Evolutionary conservation across 352 stramenopile species (phyloP).

Genomic region (Pythium biforme): DNA sequence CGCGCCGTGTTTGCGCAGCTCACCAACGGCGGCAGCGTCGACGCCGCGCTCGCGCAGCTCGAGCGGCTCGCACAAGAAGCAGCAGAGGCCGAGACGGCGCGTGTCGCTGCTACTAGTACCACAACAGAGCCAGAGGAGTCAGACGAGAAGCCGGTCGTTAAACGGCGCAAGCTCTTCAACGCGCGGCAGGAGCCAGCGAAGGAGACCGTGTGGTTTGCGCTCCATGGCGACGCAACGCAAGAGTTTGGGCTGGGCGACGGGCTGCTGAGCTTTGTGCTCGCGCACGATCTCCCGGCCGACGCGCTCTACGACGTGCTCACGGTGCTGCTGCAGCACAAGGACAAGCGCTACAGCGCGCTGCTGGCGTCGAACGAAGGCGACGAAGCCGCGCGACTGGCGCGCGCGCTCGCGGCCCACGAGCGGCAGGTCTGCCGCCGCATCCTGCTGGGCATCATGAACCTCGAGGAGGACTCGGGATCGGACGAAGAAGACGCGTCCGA

Average conservation of each 20-base stretch:
- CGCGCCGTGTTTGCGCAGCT: slow-evolving; percentile 33
- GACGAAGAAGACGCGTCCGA: slow-evolving; percentile 12
- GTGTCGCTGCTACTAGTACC: not conserved
- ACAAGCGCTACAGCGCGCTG: slow-evolving; percentile 60
- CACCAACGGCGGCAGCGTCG: slow-evolving; percentile 16
- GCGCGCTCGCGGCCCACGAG: slow-evolving; percentile 43
- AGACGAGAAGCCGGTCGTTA: slow-evolving; percentile 27
- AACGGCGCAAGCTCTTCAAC: slow-evolving; percentile 48
- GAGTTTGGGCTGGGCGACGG: slow-evolving; percentile 68
- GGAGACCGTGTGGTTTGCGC: slow-evolving; percentile 45
- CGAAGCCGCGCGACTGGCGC: slow-evolving; percentile 15
- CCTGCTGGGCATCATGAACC: slow-evolving; percentile 54
- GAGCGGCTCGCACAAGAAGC: slow-evolving; percentile 15
- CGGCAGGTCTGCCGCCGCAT: slow-evolving; percentile 60
- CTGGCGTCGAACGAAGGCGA: slow-evolving; percentile 20
- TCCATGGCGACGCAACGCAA: slow-evolving; percentile 44
- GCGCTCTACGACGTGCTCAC: slow-evolving; percentile 64
- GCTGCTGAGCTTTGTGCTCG: slow-evolving; percentile 64
- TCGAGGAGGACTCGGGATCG: slow-evolving; percentile 47
- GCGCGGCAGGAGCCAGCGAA: slow-evolving; percentile 15
- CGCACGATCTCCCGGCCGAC: slow-evolving; percentile 47
- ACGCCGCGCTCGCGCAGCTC: slow-evolving; percentile 27
- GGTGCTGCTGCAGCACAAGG: slow-evolving; percentile 56
- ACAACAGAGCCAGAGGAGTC: slow-evolving; percentile 19
- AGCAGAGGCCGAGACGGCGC: not conserved